These are phyloP conservation scores for Trypanosoma avium DNA, from an alignment of 208 protist species.

Conservation along the genomic window DNA sequence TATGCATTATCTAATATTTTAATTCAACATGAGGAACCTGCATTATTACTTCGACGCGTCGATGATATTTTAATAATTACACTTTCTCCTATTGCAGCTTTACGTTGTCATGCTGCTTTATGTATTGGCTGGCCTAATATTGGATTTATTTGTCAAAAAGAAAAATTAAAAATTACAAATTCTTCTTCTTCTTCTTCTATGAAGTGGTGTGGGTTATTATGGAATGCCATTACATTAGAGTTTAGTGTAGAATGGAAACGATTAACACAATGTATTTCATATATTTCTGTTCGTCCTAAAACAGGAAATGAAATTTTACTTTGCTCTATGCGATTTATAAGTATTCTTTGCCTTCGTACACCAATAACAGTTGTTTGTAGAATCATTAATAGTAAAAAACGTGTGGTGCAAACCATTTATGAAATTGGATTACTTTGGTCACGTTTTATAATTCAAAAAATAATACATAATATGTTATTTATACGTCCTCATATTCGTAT, in stretches of 20 bases:
- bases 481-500: constrained; percentile 20
- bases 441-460: constrained; percentile 40
- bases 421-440: constrained; percentile 60
- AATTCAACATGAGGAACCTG: constrained; percentile 36
- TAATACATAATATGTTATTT: constrained; percentile 13
- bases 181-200: constrained; percentile 9
- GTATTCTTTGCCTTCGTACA: constrained; percentile 41
- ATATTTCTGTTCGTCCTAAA: constrained; percentile 22
- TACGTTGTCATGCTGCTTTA: constrained; percentile 43
- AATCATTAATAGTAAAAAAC: constrained; percentile 43
- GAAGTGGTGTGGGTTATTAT: constrained; percentile 62
- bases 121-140: constrained; percentile 49
- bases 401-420: constrained; percentile 66
- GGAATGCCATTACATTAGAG: constrained; percentile 41
- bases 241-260: constrained; percentile 71
- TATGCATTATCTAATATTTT: constrained; percentile 26
- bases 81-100: constrained; percentile 45
- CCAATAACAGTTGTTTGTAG: constrained; percentile 50
- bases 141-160: constrained; percentile 44
- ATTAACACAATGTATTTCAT: constrained; percentile 29
- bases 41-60: constrained; percentile 65
- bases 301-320: constrained; percentile 20
- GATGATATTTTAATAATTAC: constrained; percentile 77
- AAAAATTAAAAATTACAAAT: constrained; percentile 26
- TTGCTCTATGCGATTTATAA: constrained; percentile 36